Evolutionary conservation across 768 basidiomycete genomes (phyloP), one percentile per base, ranked within the genome.

Genomic region (Lactarius tabidus): DNA sequence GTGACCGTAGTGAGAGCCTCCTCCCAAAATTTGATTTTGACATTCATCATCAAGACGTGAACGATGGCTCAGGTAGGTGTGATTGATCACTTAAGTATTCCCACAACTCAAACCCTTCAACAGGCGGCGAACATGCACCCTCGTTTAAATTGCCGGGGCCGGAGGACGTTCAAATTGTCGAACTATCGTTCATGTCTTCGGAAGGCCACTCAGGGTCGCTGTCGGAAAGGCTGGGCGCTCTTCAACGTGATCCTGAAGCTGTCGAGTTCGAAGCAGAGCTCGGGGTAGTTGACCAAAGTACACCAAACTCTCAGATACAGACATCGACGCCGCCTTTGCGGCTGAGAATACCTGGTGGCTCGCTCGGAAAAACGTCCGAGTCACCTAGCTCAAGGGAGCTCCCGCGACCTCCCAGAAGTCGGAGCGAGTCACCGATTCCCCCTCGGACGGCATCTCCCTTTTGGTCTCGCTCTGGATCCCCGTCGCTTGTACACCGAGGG

Each of bases 161-260:
- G 38, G 72, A 77, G 45, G 78, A 77, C 36, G 60, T 76, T 61
- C 76, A 67, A 14, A 69, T 70, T 2, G 69, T 69, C 48, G 73
- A 75, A 35, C 59, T 72, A 20, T 74, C 73, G 12, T 71, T 71
- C 55, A 65, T 70, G 58, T 73, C 73, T 28, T 70, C 71, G 18
- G 67, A 67, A 52, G 36, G 65, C 26, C 18, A 62, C 63, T 48
- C 62, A 57, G 52, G 70, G 64, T 58, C 70, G 18, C 45, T 38
- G 10, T 18, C 69, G 2, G 69, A 69, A 41, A 70, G 69, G 33
- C 53, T 64, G 0, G 70, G 73, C 18, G 74, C 77, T n/a, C 76
- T 74, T 29, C 73, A 75, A 52, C 77, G 76, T 14, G 78, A 78
- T 56, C 72, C 78, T 23, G 77, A 76, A 2, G 67, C 77, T 10